Percentiles rank a stretch among this genome's conserved stretches.
phyloP scores from a whole-genome alignment of 768 basidiomycete genomes.

The Tricholoma sp. region DNA sequence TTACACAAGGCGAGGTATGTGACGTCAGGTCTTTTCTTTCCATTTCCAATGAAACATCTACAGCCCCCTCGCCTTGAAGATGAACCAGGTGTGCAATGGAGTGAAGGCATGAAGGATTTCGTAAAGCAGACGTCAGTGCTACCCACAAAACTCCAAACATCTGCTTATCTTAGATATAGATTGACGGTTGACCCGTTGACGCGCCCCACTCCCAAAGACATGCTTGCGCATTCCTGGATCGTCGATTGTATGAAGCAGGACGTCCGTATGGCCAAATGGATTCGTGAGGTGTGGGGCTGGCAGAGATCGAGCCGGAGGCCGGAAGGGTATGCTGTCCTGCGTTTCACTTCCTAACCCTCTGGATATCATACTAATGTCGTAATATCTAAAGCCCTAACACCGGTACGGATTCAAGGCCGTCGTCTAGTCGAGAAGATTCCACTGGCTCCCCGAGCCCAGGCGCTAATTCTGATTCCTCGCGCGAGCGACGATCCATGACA shows the following conservation, averaged over 20 bases:
- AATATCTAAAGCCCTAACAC: conserved; percentile 30
- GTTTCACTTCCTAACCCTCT: neutral
- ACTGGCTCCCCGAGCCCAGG: conserved; percentile 8
- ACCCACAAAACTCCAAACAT: neutral
- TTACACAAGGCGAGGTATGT: conserved; percentile 72
- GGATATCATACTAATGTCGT: conserved; percentile 1
- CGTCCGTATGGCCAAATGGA: conserved; percentile 87
- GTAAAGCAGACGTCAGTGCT: conserved; percentile 72
- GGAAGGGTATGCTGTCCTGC: conserved; percentile 36
- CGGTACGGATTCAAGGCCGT: conserved; percentile 16
- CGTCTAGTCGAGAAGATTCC: conserved; percentile 13
- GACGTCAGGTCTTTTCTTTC: neutral
- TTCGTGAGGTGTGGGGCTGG: conserved; percentile 83
- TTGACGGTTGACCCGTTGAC: conserved; percentile 55
- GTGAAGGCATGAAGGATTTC: conserved; percentile 87
- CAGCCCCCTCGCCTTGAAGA: conserved; percentile 84
- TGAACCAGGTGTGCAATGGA: conserved; percentile 67
- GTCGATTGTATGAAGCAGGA: conserved; percentile 70
- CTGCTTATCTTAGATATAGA: conserved; percentile 8
- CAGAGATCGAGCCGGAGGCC: conserved; percentile 41
- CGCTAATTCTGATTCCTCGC: conserved; percentile 10
- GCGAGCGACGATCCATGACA: conserved; percentile 1
- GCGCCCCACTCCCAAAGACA: conserved; percentile 78
- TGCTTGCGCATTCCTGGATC: conserved; percentile 85
- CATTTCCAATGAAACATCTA: conserved; percentile 13